Evolutionary conservation across 1,139 yeast genomes (phyloP).

Genomic region (Pichia inconspicua): DNA sequence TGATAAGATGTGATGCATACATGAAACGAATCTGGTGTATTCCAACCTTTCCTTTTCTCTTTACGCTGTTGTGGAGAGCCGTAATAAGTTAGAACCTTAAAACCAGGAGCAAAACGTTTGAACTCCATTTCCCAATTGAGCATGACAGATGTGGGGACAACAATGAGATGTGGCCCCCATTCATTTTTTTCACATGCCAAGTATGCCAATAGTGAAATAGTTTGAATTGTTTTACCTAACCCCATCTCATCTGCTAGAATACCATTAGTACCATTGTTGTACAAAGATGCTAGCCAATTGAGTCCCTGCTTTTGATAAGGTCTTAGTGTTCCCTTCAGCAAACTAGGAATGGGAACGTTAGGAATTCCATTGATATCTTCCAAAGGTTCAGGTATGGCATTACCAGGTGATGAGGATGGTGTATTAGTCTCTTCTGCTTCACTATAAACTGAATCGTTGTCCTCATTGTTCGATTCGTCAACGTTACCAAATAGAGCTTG

Average conservation of each 20-base stretch:
- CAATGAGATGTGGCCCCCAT: constrained; percentile 97
- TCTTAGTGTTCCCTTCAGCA: constrained; percentile 76
- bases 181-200: constrained; percentile 87
- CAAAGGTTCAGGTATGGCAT: constrained; percentile 1
- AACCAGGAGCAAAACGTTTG: constrained; percentile 96
- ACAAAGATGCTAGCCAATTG: constrained; percentile 93
- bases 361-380: constrained; percentile 35
- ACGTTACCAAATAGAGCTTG: constrained; percentile 24
- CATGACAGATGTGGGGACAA: constrained; percentile 98
- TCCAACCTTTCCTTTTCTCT: constrained; percentile 96
- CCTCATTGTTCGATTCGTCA: constrained; percentile 24
- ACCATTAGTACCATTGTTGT: constrained; percentile 90
- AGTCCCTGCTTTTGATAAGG: constrained; percentile 94
- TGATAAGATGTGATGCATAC: constrained; percentile 97
- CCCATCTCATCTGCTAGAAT: constrained; percentile 99
- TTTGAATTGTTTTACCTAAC: constrained; percentile 86
- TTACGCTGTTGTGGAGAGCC: constrained; percentile 98
- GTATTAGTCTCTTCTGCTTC: constrained; percentile 18
- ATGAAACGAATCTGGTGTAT: constrained; percentile 90
- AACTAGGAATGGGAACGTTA: constrained; percentile 62
- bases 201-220: constrained; percentile 78
- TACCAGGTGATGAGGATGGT: constrained; percentile 25
- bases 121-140: constrained; percentile 99
- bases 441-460: constrained; percentile 26
- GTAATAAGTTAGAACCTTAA: constrained; percentile 89